Evolutionary conservation across 805 yeast genomes (phyloP).

Genomic region (Candida insectorum): DNA sequence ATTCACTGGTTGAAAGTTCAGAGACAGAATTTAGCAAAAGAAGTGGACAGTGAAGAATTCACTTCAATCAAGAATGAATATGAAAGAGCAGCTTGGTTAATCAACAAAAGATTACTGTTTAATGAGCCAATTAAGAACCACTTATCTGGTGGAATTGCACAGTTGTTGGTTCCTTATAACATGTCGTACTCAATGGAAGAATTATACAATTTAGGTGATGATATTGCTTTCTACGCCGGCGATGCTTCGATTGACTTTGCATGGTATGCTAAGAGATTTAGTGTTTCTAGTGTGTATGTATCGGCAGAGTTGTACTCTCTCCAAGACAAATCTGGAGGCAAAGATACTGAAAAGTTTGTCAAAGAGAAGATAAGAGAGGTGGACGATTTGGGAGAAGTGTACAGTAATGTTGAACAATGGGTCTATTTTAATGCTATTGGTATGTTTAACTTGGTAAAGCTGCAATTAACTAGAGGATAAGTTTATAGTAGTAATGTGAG

Average conservation of each 20-base stretch:
- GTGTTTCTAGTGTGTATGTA: slow-evolving; percentile 67
- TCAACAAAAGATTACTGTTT: slow-evolving; percentile 47
- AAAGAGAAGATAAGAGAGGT: slow-evolving; percentile 54
- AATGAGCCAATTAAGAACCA: slow-evolving; percentile 47
- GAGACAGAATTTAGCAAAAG: slow-evolving; percentile 34
- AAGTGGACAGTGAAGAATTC: slow-evolving; percentile 18
- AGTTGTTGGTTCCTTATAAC: slow-evolving; percentile 64
- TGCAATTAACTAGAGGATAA: slow-evolving; percentile 64
- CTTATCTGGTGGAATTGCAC: slow-evolving; percentile 52
- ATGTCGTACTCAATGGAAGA: slow-evolving; percentile 56
- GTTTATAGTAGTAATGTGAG: background rate
- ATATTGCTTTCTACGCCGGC: slow-evolving; percentile 74
- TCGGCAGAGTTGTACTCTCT: slow-evolving; percentile 78
- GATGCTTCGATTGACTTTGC: slow-evolving; percentile 78
- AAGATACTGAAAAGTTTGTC: slow-evolving; percentile 63
- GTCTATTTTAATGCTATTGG: slow-evolving; percentile 62
- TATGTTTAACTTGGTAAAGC: slow-evolving; percentile 62
- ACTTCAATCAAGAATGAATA: slow-evolving; percentile 32
- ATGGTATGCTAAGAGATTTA: slow-evolving; percentile 88
- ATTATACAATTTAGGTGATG: slow-evolving; percentile 76
- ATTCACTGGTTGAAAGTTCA: slow-evolving; percentile 46
- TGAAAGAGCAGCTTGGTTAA: slow-evolving; percentile 42
- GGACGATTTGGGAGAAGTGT: slow-evolving; percentile 54
- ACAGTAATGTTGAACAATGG: slow-evolving; percentile 74
- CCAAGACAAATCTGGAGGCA: slow-evolving; percentile 61